Conservation (phyloP, 108 stramenopile genomes). For the Nitzschia palea region DNA sequence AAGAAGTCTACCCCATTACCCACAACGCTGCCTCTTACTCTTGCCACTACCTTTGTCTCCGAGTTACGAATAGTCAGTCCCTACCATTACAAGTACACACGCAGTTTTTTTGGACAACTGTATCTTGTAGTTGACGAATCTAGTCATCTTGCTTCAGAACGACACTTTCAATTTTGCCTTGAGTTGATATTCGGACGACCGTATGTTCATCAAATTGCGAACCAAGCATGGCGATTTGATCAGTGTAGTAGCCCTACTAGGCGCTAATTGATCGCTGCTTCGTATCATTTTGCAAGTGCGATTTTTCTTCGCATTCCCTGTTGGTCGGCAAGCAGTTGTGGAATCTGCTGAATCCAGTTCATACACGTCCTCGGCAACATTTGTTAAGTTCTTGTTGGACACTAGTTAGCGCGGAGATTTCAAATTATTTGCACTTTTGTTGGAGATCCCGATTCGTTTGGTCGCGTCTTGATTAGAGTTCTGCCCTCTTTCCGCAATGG, state of each 20-base stretch:
- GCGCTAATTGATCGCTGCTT: constrained; percentile 31
- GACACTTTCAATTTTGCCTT: constrained; percentile 17
- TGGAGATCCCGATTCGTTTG: constrained; percentile 32
- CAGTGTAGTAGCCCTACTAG: constrained; percentile 30
- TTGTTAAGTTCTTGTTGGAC: constrained; percentile 33
- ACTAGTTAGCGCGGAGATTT: constrained; percentile 21
- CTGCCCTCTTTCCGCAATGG: constrained; percentile 18
- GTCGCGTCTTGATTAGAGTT: constrained; percentile 23
- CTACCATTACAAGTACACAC: constrained; percentile 21
- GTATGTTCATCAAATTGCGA: constrained; percentile 24
- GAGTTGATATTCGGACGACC: constrained; percentile 8
- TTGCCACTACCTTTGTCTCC: constrained; percentile 31
- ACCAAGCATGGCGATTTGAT: constrained; percentile 25
- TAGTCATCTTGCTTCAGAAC: constrained; percentile 17
- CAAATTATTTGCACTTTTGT: constrained; percentile 38
- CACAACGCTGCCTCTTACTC: constrained; percentile 15
- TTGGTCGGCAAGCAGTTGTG: constrained; percentile 9
- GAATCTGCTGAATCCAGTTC: constrained; percentile 25
- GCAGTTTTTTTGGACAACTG: constrained; percentile 21
- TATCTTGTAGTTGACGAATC: constrained; percentile 22
- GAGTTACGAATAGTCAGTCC: constrained; percentile 22
- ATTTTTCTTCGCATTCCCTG: constrained; percentile 21
- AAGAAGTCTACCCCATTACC: too few species aligned
- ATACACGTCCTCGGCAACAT: constrained; percentile 4
- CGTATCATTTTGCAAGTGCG: constrained; percentile 3